Evolutionary conservation across 345 rosid species (phyloP).

Genomic region (Rhodomyrtus tomentosa): DNA sequence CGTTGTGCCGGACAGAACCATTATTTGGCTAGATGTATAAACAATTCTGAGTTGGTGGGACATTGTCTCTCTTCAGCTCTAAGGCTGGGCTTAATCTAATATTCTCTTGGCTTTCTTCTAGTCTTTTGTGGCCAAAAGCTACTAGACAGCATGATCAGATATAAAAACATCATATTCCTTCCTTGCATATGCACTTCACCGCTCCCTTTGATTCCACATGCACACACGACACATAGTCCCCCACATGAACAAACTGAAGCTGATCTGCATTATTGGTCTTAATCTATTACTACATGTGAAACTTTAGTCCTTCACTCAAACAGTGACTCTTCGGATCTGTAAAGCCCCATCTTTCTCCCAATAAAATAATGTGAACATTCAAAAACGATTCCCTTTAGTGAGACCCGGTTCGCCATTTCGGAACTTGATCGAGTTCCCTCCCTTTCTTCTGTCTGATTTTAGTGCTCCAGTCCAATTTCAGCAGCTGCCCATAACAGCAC

Average conservation of each 20-base stretch:
- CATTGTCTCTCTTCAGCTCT: conserved; percentile 1
- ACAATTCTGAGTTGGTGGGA: neutral
- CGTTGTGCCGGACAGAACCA: neutral
- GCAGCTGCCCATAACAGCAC: neutral
- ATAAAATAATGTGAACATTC: neutral
- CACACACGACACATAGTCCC: neutral
- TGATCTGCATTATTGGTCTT: neutral
- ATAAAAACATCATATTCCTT: neutral
- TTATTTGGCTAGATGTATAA: neutral
- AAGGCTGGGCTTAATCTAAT: neutral
- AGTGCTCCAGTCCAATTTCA: neutral
- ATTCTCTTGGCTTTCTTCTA: neutral
- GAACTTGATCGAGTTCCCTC: neutral
- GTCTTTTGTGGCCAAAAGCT: neutral
- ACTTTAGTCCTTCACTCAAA: neutral
- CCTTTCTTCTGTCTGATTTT: neutral
- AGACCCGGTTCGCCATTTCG: neutral
- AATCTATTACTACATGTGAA: neutral
- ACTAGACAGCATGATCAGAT: conserved; percentile 8
- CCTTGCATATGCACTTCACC: conserved; percentile 10
- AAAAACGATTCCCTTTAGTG: neutral
- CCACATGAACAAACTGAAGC: neutral
- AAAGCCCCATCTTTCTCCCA: neutral
- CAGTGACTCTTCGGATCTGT: neutral
- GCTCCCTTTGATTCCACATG: neutral